Percentiles rank a stretch among this genome's conserved stretches.
Evolutionary conservation across 2,329 filamentous ascomycete genomes (phyloP).

Genomic region (Colletotrichum falcatum): DNA sequence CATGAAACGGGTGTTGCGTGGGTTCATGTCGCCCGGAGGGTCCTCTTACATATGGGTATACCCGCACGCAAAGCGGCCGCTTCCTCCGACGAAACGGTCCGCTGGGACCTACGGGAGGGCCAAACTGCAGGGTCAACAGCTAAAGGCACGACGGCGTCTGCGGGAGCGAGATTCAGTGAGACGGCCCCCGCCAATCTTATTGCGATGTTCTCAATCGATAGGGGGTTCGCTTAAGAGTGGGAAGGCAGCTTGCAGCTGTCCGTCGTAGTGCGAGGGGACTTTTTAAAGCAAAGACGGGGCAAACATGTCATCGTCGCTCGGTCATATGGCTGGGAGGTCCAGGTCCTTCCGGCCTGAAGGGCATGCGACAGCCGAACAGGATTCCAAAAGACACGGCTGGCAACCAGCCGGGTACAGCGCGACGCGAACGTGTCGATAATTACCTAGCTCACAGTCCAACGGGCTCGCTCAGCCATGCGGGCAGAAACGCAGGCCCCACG

Average conservation of each 20-base stretch:
- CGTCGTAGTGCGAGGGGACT: slow-evolving; percentile 17
- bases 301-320: slow-evolving; percentile 27
- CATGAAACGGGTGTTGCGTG: slow-evolving; percentile 13
- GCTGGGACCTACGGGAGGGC: slow-evolving; percentile 21
- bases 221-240: slow-evolving; percentile 8
- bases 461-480: slow-evolving; percentile 32
- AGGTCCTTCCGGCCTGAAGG: not conserved
- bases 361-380: slow-evolving; percentile 13
- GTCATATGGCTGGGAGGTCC: slow-evolving; percentile 18
- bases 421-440: slow-evolving; percentile 30
- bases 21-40: not conserved
- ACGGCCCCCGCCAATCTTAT: slow-evolving; percentile 8
- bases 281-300: slow-evolving; percentile 16
- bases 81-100: slow-evolving; percentile 28
- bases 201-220: slow-evolving; percentile 1
- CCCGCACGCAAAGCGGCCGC: slow-evolving; percentile 2
- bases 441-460: slow-evolving; percentile 23
- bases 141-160: slow-evolving; percentile 13
- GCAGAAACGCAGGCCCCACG: slow-evolving; percentile 1
- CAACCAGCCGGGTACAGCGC: slow-evolving; percentile 9
- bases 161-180: slow-evolving; percentile 19
- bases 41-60: not conserved
- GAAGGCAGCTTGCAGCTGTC: slow-evolving; percentile 37
- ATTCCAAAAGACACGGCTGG: slow-evolving; percentile 22
- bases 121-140: slow-evolving; percentile 30